Evolutionary conservation across 1,284 basidiomycete genomes (phyloP), one percentile per base, ranked within the genome.

Genomic region (Trametes hirsuta): DNA sequence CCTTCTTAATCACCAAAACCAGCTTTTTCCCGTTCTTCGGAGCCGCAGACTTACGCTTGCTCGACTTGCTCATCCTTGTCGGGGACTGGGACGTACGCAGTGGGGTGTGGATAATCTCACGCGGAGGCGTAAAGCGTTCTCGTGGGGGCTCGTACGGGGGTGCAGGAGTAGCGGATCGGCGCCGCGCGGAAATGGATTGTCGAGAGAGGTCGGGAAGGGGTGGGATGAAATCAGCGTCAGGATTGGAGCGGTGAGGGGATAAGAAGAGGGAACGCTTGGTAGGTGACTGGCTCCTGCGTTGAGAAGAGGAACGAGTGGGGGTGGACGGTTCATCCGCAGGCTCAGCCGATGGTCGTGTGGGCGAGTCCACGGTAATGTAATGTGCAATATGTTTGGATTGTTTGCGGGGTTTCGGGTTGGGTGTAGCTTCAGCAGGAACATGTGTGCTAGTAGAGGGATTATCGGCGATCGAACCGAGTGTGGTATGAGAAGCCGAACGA

Each of bases 101-200:
- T 12, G 85, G 79, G 4, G 79, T 78, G 54, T 82, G 70, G 52
- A 84, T 73, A 45, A 89, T 79, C 64, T 86, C 82, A 44, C 84
- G 80, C 0, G 89, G 89, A 1, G 89, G 86, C 0, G 86, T 88
- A 68, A 88, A 88, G n/a, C 83, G 79, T 56, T 87, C 86, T 0
- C 69, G 66, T 0, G 87, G 87, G 0, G 86, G 86, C 66, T 88
- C 85, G 67, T 90, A 90, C 0, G 76, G 77, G 1, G 84, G 84
- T 9, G 83, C 76, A 0, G 85, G 85, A 1, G 85, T 86, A 4
- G 73, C 61, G 21, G 74, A 75, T 21, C 72, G 72, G 12, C 71
- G 68, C 9, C 70, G 68, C 1, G 64, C 63, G 21, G 68, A 69
- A 58, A 62, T 52, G 65, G 59, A 58, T 53, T 68, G 64, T 53